phyloP scores from a whole-genome alignment of 257 asterid genomes.

The Solanum sparsipilum region DNA sequence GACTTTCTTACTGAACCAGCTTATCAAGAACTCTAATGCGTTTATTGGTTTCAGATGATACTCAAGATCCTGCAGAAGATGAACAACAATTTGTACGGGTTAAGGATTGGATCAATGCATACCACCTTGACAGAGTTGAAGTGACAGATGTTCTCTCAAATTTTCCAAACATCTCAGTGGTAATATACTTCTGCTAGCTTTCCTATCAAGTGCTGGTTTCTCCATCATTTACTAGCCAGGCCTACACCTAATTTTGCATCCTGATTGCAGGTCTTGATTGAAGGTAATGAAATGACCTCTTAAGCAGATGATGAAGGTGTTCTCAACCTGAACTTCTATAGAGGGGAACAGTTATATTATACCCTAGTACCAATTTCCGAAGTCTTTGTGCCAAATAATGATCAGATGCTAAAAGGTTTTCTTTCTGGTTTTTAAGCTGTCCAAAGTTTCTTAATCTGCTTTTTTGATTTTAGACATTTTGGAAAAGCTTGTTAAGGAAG shows the following conservation, averaged over 20 bases:
- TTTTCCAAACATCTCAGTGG: conserved; percentile 81
- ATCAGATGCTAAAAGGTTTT: neutral
- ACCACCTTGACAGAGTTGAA: conserved; percentile 60
- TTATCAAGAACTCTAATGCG: conserved; percentile 3
- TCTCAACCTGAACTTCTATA: conserved; percentile 1
- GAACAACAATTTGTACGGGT: conserved; percentile 57
- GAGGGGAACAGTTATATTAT: conserved; percentile 7
- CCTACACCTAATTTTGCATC: neutral
- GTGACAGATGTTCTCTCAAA: conserved; percentile 60
- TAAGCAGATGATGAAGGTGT: conserved; percentile 6
- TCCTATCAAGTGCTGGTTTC: neutral
- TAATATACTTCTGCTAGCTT: conserved; percentile 9
- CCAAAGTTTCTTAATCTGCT: neutral
- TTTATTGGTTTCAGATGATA: conserved; percentile 38
- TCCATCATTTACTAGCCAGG: neutral
- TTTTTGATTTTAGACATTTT: conserved; percentile 45
- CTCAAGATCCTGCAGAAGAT: conserved; percentile 82
- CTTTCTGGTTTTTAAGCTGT: neutral
- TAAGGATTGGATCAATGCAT: conserved; percentile 67
- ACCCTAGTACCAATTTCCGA: neutral
- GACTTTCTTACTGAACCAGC: neutral
- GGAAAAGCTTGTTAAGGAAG: conserved; percentile 62
- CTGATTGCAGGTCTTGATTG: conserved; percentile 54
- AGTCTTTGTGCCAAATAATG: neutral
- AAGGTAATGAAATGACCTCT: conserved; percentile 49